phyloP scores from a whole-genome alignment of 306 rosid genomes.

The Dalbergia oliveri region DNA sequence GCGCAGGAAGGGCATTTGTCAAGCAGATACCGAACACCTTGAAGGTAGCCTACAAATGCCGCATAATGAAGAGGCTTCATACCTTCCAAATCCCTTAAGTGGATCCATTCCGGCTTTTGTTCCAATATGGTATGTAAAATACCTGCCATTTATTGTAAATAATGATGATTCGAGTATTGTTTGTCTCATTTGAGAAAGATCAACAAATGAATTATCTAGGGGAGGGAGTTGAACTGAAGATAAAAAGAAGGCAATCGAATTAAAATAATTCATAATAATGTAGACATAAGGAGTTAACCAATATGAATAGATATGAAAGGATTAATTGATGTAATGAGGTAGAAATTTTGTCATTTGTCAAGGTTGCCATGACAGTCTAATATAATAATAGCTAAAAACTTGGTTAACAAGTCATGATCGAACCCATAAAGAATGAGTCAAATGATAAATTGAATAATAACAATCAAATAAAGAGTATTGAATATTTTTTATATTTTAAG shows the following conservation, averaged over 20 bases:
- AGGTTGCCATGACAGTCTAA: no score
- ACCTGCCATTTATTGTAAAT: background rate
- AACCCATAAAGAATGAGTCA: no score
- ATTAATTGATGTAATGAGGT: no score
- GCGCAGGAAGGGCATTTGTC: background rate
- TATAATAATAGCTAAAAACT: no score
- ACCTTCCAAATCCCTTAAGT: background rate
- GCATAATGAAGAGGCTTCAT: slow-evolving; percentile 27
- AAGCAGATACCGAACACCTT: slow-evolving; percentile 23
- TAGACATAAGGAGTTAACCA: background rate
- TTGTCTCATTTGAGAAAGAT: background rate
- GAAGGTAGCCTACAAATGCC: slow-evolving; percentile 17
- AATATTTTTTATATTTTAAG: no score
- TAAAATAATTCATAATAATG: no score
- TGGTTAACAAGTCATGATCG: no score
- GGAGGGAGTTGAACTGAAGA: background rate
- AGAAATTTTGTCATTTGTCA: no score
- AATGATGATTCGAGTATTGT: background rate
- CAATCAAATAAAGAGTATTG: no score
- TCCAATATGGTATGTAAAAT: background rate
- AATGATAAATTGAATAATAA: no score
- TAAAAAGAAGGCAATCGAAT: no score
- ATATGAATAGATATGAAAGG: background rate
- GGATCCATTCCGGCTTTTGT: background rate
- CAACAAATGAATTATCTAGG: background rate